Evolutionary conservation across 805 yeast species (phyloP).

Genomic region (Ogataea nitratoaversa): DNA sequence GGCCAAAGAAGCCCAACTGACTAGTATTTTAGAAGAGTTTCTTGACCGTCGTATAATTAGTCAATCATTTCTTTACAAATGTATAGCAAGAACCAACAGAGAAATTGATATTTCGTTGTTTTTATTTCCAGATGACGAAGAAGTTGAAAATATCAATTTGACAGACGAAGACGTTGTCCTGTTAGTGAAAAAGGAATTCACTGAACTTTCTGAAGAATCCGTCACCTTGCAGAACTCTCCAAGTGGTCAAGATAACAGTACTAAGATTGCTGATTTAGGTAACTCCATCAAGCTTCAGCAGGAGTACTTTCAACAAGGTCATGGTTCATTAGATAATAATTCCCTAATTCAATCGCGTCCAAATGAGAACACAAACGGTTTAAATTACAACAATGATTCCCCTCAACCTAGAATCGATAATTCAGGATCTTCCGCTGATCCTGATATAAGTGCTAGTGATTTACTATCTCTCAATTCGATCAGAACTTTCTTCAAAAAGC

Average conservation of each 20-base stretch:
- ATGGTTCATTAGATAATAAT: slow-evolving; percentile 3
- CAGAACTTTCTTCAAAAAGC: slow-evolving; percentile 10
- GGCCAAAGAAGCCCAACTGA: slow-evolving; percentile 22
- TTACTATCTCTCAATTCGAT: slow-evolving; percentile 11
- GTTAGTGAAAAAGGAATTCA: slow-evolving; percentile 21
- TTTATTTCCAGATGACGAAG: slow-evolving; percentile 36
- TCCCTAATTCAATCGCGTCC: background rate
- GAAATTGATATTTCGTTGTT: slow-evolving; percentile 26
- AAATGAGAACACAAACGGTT: background rate
- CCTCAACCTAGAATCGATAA: background rate
- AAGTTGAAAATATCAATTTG: slow-evolving; percentile 27
- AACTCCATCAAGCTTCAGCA: slow-evolving; percentile 4
- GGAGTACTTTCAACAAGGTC: slow-evolving; percentile 1
- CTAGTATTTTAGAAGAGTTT: slow-evolving; percentile 20
- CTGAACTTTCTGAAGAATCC: background rate
- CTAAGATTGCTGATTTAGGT: slow-evolving; percentile 7
- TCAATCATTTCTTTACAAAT: slow-evolving; percentile 2
- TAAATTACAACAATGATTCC: background rate
- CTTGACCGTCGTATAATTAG: slow-evolving; percentile 13
- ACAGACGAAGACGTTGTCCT: slow-evolving; percentile 32
- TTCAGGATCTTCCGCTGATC: background rate
- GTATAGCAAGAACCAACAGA: slow-evolving; percentile 3
- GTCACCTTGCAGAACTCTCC: background rate
- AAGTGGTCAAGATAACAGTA: slow-evolving; percentile 4
- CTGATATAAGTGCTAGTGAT: slow-evolving; percentile 9